phyloP scores from a whole-genome alignment of 371 early-diverging fungal genomes.

The Apophysomyces sp. region DNA sequence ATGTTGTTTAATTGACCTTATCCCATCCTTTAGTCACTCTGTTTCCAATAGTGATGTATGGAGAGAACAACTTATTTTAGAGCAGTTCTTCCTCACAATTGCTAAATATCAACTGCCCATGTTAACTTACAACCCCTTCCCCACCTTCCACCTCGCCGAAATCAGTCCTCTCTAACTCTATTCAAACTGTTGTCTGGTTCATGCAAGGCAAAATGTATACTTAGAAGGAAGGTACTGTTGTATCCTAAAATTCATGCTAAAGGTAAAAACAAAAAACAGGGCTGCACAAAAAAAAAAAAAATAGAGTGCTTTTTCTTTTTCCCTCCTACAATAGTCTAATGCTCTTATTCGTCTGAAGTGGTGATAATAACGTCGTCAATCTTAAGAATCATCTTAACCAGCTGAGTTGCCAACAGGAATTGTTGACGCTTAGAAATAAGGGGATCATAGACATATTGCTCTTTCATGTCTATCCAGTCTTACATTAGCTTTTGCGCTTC shows the following conservation, averaged over 20 bases:
- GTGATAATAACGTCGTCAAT: slow-evolving; percentile 92
- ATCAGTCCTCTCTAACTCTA: too few species aligned
- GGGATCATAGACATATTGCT: slow-evolving; percentile 97
- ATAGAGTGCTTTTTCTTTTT: background rate
- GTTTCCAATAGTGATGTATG: too few species aligned
- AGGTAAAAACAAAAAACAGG: background rate
- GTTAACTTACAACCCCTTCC: too few species aligned
- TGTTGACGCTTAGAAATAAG: slow-evolving; percentile 99
- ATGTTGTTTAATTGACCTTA: too few species aligned
- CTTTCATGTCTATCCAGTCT: slow-evolving; percentile 83
- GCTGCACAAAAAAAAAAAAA: background rate
- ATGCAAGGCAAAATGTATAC: too few species aligned
- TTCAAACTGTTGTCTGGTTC: too few species aligned
- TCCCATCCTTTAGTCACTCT: too few species aligned
- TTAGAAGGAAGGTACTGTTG: too few species aligned
- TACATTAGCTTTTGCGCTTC: background rate
- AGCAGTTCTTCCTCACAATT: too few species aligned
- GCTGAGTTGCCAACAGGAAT: slow-evolving; percentile 96
- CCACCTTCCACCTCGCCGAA: too few species aligned
- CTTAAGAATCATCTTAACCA: slow-evolving; percentile 98
- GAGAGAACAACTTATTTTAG: too few species aligned
- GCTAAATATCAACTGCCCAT: too few species aligned
- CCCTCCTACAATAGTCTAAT: background rate
- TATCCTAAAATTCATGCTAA: background rate
- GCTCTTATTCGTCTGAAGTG: slow-evolving; percentile 11